A percentile compares a stretch with the other conserved stretches of the same genome.
Conservation (phyloP, 257 asterid genomes). For the Nicotiana sylvestris region DNA sequence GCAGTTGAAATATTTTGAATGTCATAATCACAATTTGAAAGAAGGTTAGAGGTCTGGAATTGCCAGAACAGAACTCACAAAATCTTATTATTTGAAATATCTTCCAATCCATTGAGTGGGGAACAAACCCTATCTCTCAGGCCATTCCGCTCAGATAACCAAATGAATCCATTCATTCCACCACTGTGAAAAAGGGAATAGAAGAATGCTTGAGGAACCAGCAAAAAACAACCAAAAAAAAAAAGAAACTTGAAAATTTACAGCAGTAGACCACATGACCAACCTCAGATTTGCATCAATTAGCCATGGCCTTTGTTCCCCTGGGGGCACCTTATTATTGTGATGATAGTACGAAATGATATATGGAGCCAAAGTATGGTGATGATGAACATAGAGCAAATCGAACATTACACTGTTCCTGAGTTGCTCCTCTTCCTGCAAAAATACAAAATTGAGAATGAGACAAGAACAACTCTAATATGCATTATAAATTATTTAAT, state of each 20-base stretch:
- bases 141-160: constrained; percentile 69
- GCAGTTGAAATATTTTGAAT: background rate
- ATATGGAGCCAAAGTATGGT: constrained; percentile 62
- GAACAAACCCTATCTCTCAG: constrained; percentile 44
- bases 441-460: constrained; percentile 14
- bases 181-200: constrained; percentile 44
- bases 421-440: constrained; percentile 73
- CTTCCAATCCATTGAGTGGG: constrained; percentile 55
- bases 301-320: constrained; percentile 39
- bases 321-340: constrained; percentile 25
- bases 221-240: background rate
- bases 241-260: background rate
- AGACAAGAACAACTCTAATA: background rate
- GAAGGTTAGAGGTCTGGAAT: constrained; percentile 7
- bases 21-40: background rate
- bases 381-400: constrained; percentile 71
- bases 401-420: constrained; percentile 81
- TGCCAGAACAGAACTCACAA: constrained; percentile 50
- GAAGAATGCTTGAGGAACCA: constrained; percentile 14
- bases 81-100: constrained; percentile 48
- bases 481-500: background rate
- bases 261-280: constrained; percentile 24
- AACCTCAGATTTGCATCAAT: constrained; percentile 66
- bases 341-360: constrained; percentile 51
- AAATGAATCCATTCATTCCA: constrained; percentile 90